Evolutionary conservation across 768 basidiomycete genomes (phyloP), one percentile per base, ranked within the genome.

Genomic region (Infundibulicybe gibba): DNA sequence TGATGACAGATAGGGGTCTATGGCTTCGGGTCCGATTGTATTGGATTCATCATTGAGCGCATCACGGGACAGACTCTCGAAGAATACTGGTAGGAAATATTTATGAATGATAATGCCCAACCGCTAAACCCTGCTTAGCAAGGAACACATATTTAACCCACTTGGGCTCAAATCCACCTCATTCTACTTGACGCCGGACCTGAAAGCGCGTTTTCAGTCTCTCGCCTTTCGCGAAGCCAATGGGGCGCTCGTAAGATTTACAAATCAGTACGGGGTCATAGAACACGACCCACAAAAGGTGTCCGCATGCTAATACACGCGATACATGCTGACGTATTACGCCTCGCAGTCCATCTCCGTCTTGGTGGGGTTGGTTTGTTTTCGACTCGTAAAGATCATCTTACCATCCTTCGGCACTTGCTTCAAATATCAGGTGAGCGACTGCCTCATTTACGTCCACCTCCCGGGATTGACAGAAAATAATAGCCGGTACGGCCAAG

Each of bases 31-130:
- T 43, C 49, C 3, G 62, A 65, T 44, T 53, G 49, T 6, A 32
- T 57, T 0, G 64, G 65, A 3, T 66, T 66, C 43, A 52, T 64
- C 12, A 49, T 66, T 5, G 61, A 66, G 34, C 54, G 54, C 21
- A 40, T 62, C 3, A 53, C 62, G 0, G 61, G 60, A 1, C 47
- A 58, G 43, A 55, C 53, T 6, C 51, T 66, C n/a, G 62, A 64
- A 42, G 48, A 61, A 20, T 66, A 61, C 31, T 60, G 58, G 65
- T 66, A 40, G 21, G 59, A 49, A 3, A 16, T 14, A 19, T 35
- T 14, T 25, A 4, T 32, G 16, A 16, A 32, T 39, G 9, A 15
- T 40, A 31, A 13, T 16, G 20, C n/a, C n/a, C 12, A 17, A n/a
- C 25, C 8, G 25, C 17, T 20, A 17, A 9, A 20, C 6, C 11